Percentiles rank a stretch among this genome's conserved stretches.
phyloP scores from a whole-genome alignment of 139 green algal genomes.

The Picochlorum sp. region DNA sequence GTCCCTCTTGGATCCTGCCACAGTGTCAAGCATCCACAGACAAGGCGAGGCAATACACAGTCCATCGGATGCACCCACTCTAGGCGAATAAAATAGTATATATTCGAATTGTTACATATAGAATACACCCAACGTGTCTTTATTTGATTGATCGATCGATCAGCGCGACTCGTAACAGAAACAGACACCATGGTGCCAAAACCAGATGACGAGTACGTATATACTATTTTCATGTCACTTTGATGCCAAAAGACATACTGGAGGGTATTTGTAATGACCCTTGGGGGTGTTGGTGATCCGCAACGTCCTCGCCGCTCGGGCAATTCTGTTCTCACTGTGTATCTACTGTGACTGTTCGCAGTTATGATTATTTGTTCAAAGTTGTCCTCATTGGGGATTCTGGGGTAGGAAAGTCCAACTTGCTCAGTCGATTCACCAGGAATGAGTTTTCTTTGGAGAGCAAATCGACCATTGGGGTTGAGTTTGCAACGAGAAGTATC shows the following conservation, averaged over 20 bases:
- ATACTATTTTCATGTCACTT: neutral
- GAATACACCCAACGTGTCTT: neutral
- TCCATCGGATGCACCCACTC: conserved; percentile 8
- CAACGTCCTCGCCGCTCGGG: too few species aligned
- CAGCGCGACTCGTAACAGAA: neutral
- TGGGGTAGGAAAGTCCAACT: conserved; percentile 97
- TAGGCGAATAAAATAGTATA: neutral
- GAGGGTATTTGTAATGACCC: neutral
- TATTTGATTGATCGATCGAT: neutral
- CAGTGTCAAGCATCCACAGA: conserved; percentile 9
- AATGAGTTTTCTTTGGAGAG: conserved; percentile 99
- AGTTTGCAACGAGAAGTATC: conserved; percentile 98
- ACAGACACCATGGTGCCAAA: conserved; percentile 53
- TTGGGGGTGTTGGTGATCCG: neutral
- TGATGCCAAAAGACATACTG: neutral
- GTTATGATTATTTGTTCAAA: conserved; percentile 99
- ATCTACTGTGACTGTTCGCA: conserved; percentile 25
- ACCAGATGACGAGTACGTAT: conserved; percentile 64
- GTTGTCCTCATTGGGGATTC: conserved; percentile 98
- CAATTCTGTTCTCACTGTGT: neutral
- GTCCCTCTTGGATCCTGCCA: neutral
- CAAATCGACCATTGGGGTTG: conserved; percentile 98
- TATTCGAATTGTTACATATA: conserved; percentile 1
- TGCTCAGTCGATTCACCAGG: conserved; percentile 94
- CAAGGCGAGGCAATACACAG: conserved; percentile 4